Base-by-base conservation (phyloP, 192 early-diverging fungal genomes). In the Backusella morwellensis region DNA sequence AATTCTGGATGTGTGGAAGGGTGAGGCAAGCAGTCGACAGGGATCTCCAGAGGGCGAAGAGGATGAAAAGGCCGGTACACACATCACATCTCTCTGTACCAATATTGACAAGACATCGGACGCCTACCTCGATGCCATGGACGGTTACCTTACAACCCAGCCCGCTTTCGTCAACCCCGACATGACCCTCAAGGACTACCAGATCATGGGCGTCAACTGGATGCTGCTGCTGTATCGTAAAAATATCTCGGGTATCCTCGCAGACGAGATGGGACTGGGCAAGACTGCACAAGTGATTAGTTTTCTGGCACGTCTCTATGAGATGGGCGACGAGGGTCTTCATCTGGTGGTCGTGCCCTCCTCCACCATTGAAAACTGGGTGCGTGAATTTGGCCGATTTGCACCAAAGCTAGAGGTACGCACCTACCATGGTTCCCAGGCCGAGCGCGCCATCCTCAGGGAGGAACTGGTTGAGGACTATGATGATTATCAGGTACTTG, bases 211-310 rank as follows among this genome's bases (percentile, higher is more conserved):
- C 21, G 85, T 98, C 35, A 93, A 91, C 71, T 98, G 96, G 96
- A 82, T 98, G 70, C 85, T 82, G 14, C 83, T 93, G 68, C 75
- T 98, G 44, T 91, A 93, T 78, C 84, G 87, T 42, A 91, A 92
- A 66, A 78, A 85, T 0, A 86, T 93, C 0, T 94, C 95, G 4
- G 94, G 95, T 0, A 96, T 97, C 35, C 73, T 93, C 66, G 90
- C 89, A 0, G 90, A 91, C 75, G 88, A 90, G 87, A 97, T 97
- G 95, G 95, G 96, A 34, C 89, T 97, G 23, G 96, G 96, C 23
- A 97, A 97, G 83, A 97, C 95, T 17, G 93, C 93, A 23, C 95
- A 98, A 69, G 93, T 96, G 8, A 96, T 98, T 78, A 80, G 90
- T 34, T 96, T 96, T 73, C 67, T 98, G 36, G 92, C 83, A 7